A percentile compares a stretch with the other conserved stretches of the same genome.
These are phyloP conservation scores for Trypanosoma lewisi DNA, from an alignment of 208 protist genomes.

Conservation along the genomic window DNA sequence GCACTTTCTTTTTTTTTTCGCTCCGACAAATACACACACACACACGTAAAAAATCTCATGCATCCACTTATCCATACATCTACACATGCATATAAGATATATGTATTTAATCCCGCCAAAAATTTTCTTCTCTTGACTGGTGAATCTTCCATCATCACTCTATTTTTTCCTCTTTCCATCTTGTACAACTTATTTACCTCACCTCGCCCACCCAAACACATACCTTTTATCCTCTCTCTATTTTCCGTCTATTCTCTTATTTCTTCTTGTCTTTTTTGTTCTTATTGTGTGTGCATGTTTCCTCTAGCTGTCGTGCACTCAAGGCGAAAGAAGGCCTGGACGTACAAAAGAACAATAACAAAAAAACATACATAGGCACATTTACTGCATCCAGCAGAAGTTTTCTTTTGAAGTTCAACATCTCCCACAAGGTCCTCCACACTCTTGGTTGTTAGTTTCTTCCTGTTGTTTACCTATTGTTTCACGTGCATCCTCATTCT, in stretches of 20 bases:
- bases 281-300: too few relatives aligned
- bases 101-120: too few relatives aligned
- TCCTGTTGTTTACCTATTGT: not conserved
- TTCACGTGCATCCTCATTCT: not conserved
- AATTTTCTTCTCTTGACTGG: too few relatives aligned
- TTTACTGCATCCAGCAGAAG: not conserved
- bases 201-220: too few relatives aligned
- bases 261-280: too few relatives aligned
- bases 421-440: not conserved
- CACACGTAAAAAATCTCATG: not conserved
- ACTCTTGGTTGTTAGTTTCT: not conserved
- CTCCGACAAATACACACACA: too few relatives aligned
- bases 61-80: not conserved
- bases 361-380: not conserved
- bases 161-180: conserved; percentile 7
- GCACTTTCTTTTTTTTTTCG: too few relatives aligned
- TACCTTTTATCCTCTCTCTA: too few relatives aligned
- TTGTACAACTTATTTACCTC: too few relatives aligned
- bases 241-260: too few relatives aligned
- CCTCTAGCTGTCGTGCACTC: too few relatives aligned
- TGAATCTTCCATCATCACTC: not conserved
- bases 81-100: not conserved
- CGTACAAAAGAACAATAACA: not conserved
- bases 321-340: too few relatives aligned
- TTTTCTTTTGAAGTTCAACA: not conserved